A percentile compares a stretch with the other conserved stretches of the same genome.
These are phyloP conservation scores for Aspergillus avenaceus DNA, from an alignment of 495 filamentous ascomycete genomes.

Conservation along the genomic window DNA sequence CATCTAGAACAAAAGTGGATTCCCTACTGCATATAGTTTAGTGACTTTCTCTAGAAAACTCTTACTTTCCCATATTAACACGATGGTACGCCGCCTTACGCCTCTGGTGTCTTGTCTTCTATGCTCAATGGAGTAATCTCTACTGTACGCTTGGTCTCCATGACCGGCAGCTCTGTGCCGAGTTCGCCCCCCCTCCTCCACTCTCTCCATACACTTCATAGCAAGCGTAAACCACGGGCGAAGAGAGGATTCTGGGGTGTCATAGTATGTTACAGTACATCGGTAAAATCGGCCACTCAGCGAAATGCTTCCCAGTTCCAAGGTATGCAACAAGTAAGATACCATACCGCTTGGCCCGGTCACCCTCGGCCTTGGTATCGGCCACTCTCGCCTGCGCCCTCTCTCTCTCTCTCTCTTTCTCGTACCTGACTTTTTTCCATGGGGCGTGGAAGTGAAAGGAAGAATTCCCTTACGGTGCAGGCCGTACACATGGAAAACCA, in stretches of 20 bases:
- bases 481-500: background rate
- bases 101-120: slow-evolving; percentile 10
- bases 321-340: background rate
- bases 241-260: slow-evolving; percentile 5
- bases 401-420: background rate
- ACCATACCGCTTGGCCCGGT: background rate
- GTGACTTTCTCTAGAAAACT: slow-evolving; percentile 13
- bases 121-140: slow-evolving; percentile 15
- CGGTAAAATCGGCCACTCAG: slow-evolving; percentile 6
- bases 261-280: background rate
- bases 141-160: slow-evolving; percentile 6
- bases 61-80: slow-evolving; percentile 17
- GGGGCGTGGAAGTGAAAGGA: too few species aligned
- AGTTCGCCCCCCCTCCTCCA: slow-evolving; percentile 17
- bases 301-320: background rate
- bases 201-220: slow-evolving; percentile 1
- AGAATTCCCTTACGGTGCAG: background rate
- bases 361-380: background rate
- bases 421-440: background rate
- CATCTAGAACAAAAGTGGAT: slow-evolving; percentile 11
- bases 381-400: background rate
- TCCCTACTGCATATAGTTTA: slow-evolving; percentile 12
- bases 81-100: slow-evolving; percentile 18
- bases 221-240: background rate
- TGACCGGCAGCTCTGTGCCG: slow-evolving; percentile 26